Evolutionary conservation across 306 rosid species (phyloP), one percentile per base, ranked within the genome.

Genomic region (Senna tora): DNA sequence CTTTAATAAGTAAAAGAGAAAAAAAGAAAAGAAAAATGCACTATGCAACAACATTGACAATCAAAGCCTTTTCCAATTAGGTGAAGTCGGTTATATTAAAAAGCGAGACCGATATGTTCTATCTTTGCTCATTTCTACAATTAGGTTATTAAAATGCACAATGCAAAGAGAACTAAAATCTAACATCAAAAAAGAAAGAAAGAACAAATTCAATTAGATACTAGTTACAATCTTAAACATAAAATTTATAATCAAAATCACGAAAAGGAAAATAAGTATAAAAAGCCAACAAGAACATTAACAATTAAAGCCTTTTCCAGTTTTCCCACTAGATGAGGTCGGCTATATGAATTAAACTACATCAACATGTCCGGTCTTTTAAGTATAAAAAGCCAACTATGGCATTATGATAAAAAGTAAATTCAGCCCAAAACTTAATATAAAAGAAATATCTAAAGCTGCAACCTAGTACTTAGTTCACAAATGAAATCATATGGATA

Each of bases 161-260:
- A 10, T 36, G 59, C 71, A 55, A 8, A 22, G 14, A 45, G 28
- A 10, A 32, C 42, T 34, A 80, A 15, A 12, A 53, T 54, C 16
- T 54, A 36, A 34, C 54, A 52, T 61, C 58, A 55, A 15, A n/a
- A 11, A 53, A 5, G 45, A 54, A 16, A 5, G 67, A 30, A 69
- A 78, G 17, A 67, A 77, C 22, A 73, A 65, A 22, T 54, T 61
- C 69, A 63, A 36, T 54, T 42, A 45, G 10, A 74, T 14, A 58
- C 41, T 42, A 15, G 68, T 66, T 42, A 25, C 32, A 46, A 47
- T 41, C 32, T 54, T 22, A 36, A 63, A 57, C 53, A 71, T 52
- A 49, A 49, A 16, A 57, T 46, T 12, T 33, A 16, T 22, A 20
- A 32, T 20, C 30, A 38, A 13, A 45, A 61, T 16, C 66, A 13